These are phyloP conservation scores for Rhizomucor miehei DNA, from an alignment of 371 early-diverging fungal species.

Conservation along the genomic window DNA sequence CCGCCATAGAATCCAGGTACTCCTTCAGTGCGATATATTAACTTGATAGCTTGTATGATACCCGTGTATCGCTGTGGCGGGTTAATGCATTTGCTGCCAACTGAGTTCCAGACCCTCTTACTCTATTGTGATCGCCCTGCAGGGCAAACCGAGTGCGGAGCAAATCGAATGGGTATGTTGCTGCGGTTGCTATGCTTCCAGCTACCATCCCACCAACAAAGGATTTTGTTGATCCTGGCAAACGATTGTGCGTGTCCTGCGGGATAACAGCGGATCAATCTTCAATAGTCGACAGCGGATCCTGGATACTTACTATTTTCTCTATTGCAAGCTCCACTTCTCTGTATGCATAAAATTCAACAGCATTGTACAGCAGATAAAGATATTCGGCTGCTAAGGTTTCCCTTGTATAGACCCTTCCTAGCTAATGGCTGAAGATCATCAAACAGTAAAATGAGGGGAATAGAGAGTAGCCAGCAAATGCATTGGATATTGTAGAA, in stretches of 20 bases:
- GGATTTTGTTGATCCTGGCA: conserved; percentile 47
- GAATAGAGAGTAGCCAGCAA: too few species aligned
- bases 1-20: conserved; percentile 86
- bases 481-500: conserved; percentile 2
- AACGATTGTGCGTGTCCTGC: conserved; percentile 13
- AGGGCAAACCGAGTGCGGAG: conserved; percentile 90
- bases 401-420: conserved; percentile 92
- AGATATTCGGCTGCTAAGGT: conserved; percentile 88
- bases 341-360: conserved; percentile 81
- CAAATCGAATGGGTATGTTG: conserved; percentile 92
- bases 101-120: conserved; percentile 16
- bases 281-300: not conserved
- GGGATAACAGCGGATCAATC: not conserved
- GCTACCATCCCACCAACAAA: conserved; percentile 68
- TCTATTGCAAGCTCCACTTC: conserved; percentile 35
- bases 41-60: conserved; percentile 55
- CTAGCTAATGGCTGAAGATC: too few species aligned
- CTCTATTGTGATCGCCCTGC: conserved; percentile 59
- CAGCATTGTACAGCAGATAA: conserved; percentile 85
- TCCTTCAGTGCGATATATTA: conserved; percentile 74
- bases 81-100: not conserved
- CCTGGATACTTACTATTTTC: conserved; percentile 10
- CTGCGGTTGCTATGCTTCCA: conserved; percentile 60
- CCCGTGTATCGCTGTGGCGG: conserved; percentile 56
- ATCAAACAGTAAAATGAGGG: too few species aligned